Base-by-base conservation (phyloP, 192 early-diverging fungal genomes). In the Umbelopsis isabellina region DNA sequence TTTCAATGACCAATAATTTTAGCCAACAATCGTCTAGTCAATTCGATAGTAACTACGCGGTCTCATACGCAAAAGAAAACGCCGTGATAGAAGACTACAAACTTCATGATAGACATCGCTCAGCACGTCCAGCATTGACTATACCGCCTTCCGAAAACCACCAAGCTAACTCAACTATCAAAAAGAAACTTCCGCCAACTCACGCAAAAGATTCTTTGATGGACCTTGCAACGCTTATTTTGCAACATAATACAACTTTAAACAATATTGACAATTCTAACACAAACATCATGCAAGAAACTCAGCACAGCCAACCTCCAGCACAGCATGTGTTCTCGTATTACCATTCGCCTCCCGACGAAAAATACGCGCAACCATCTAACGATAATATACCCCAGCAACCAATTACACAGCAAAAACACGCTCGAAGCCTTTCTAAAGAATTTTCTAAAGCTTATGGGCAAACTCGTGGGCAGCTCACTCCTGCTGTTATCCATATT, bases 391-490 rank as follows among this genome's bases (percentile, higher is more conserved):
- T 49, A 61, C 30, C 55, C 13, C 27, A 25, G 16, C 16, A 16
- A 13, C 30, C 30, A 35, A 7, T 18, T 18, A 1, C 27, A 18
- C 16, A 61, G 12, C 27, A 30, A 13, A 61, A 35, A 30, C 55
- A 61, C 18, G 25, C 55, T n/a, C 55, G 55, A 10, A 61, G 55
- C 33, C 55, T 11, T 12, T 61, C 55, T 8, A 61, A 61, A 61
- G 55, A 61, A 8, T 37, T 61, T 35, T 12, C 25, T 35, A 30
- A 61, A 61, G 55, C 30, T 35, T 61, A 61, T n/a, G 25, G 55
- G 30, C 10, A 30, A 35, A 25, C 27, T 4, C 55, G 55, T n/a
- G 25, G 11, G 11, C 27, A 61, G 12, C 30, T 61, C 15, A 25
- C 55, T 16, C 55, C 55, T 16, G 10, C 55, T 35, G 55, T 61